phyloP scores from a whole-genome alignment of 306 rosid genomes.

The Rosa persica region DNA sequence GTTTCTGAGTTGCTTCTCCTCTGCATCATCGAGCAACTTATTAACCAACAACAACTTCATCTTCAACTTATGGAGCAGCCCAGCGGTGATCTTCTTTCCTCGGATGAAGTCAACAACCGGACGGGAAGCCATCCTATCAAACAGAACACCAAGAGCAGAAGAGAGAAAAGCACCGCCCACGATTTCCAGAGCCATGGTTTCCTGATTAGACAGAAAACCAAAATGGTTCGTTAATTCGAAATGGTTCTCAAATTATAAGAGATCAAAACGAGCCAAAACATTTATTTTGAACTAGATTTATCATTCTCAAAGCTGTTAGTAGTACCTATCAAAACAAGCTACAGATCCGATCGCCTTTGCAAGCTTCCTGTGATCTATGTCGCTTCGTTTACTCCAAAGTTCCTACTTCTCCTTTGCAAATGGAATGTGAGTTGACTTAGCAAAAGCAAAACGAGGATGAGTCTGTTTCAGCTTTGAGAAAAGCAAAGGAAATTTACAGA shows the following conservation, averaged over 20 bases:
- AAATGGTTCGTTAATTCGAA: too few species aligned
- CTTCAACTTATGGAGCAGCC: conserved; percentile 11
- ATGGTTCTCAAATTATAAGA: too few species aligned
- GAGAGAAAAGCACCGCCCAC: conserved; percentile 18
- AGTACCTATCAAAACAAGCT: too few species aligned
- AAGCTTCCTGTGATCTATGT: neutral
- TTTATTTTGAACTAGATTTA: too few species aligned
- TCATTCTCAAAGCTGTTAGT: too few species aligned
- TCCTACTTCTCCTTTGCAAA: neutral
- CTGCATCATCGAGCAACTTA: conserved; percentile 34
- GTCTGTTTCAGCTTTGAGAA: too few species aligned
- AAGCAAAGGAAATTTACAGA: too few species aligned
- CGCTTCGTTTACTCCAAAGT: too few species aligned
- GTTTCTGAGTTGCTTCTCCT: conserved; percentile 27
- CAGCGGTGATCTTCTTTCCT: neutral
- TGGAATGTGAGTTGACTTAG: too few species aligned
- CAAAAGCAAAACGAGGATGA: too few species aligned
- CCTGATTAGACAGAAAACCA: neutral
- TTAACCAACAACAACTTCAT: conserved; percentile 15
- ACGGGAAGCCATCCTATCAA: conserved; percentile 23
- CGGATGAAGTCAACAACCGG: conserved; percentile 4
- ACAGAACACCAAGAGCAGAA: neutral
- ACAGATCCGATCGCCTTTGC: too few species aligned
- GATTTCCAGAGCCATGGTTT: neutral
- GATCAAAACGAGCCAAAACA: too few species aligned